Percentiles rank a stretch among this genome's conserved stretches.
Evolutionary conservation across 2,329 filamentous ascomycete species (phyloP).

Genomic region (Epichloe brachyelytri): DNA sequence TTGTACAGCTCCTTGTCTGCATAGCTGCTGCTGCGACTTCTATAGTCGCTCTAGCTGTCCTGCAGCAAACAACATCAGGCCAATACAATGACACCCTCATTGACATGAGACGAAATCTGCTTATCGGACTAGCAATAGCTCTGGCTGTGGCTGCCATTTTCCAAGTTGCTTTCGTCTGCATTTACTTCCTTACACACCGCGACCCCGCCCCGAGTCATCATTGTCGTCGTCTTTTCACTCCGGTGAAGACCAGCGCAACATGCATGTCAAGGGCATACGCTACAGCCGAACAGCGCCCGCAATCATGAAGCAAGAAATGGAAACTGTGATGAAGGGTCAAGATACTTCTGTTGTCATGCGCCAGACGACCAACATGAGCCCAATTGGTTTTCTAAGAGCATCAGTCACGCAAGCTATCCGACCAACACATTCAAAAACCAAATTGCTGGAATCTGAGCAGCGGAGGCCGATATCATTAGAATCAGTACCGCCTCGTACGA

Average conservation of each 20-base stretch:
- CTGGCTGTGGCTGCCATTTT: constrained; percentile 31
- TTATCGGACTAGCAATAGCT: constrained; percentile 31
- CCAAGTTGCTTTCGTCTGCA: constrained; percentile 36
- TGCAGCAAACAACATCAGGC: constrained; percentile 15
- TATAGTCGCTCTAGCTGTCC: constrained; percentile 28
- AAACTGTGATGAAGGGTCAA: constrained; percentile 21
- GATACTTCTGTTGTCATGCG: constrained; percentile 32
- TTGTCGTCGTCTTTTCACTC: constrained; percentile 16
- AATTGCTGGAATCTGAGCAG: constrained; percentile 33
- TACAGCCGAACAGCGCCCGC: constrained; percentile 33
- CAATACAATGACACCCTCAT: background rate
- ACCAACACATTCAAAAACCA: constrained; percentile 44
- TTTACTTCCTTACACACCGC: constrained; percentile 29
- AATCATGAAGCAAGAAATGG: constrained; percentile 18
- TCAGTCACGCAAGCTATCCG: constrained; percentile 34
- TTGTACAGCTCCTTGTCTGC: constrained; percentile 25
- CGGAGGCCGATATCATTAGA: constrained; percentile 36
- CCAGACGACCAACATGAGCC: constrained; percentile 13
- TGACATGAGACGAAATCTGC: constrained; percentile 17
- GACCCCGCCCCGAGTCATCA: constrained; percentile 9
- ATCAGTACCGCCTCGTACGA: constrained; percentile 24
- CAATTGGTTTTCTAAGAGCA: constrained; percentile 19
- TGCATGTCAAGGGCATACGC: constrained; percentile 37
- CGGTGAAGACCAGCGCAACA: constrained; percentile 11
- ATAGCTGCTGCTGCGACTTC: constrained; percentile 32